A percentile compares a stretch with the other conserved stretches of the same genome.
phyloP scores from a whole-genome alignment of 495 filamentous ascomycete genomes.

The Xylaria nigripes region DNA sequence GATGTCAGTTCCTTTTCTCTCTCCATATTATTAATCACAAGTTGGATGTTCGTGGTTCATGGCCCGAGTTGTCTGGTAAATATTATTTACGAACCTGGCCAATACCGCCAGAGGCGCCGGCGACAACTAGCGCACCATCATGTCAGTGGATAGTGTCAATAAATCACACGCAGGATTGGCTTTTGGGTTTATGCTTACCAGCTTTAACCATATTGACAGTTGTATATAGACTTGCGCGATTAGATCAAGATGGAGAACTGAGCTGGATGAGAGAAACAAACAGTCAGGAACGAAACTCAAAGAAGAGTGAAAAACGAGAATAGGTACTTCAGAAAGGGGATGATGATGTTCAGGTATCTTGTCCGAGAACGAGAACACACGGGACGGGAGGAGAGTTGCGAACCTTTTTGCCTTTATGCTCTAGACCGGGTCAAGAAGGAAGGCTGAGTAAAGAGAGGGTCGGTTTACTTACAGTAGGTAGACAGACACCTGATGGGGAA shows the following conservation, averaged over 20 bases:
- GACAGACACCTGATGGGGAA: neutral
- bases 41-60: neutral
- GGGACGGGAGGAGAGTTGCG: neutral
- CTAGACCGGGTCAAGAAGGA: too few species aligned
- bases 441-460: too few species aligned
- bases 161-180: neutral
- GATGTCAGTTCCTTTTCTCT: constrained; percentile 15
- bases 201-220: constrained; percentile 75
- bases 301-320: constrained; percentile 12
- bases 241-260: constrained; percentile 4
- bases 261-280: constrained; percentile 19
- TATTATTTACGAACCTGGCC: constrained; percentile 62
- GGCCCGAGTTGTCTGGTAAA: neutral
- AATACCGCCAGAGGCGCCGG: constrained; percentile 95
- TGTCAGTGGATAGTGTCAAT: constrained; percentile 22
- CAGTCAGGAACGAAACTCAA: constrained; percentile 6
- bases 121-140: constrained; percentile 58
- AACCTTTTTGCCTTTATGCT: too few species aligned
- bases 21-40: constrained; percentile 4
- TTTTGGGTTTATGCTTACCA: constrained; percentile 44
- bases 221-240: constrained; percentile 18
- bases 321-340: neutral
- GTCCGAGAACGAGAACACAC: too few species aligned
- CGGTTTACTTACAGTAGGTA: too few species aligned
- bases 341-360: too few species aligned